phyloP scores from a whole-genome alignment of 23 red algal genomes.

The Gracilaria caudata region DNA sequence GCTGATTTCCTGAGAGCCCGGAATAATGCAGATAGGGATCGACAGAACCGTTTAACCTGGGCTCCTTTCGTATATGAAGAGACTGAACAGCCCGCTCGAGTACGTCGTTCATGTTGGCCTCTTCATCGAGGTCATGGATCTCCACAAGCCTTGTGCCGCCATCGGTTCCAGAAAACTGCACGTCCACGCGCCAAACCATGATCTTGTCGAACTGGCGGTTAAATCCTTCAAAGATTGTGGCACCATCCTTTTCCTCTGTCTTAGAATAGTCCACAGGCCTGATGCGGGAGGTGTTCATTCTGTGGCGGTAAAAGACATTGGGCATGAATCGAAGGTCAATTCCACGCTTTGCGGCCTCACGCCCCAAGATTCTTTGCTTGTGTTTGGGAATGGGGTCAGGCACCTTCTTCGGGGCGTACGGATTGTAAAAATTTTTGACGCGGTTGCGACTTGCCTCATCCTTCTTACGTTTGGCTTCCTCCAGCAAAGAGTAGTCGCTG shows the following conservation, averaged over 20 bases:
- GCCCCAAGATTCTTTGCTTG: slow-evolving; percentile 21
- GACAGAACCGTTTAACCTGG: slow-evolving; percentile 1
- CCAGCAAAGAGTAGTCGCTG: slow-evolving; percentile 53
- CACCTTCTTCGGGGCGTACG: background rate
- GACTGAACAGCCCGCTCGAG: slow-evolving; percentile 19
- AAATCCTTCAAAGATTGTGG: background rate
- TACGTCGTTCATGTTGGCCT: slow-evolving; percentile 21
- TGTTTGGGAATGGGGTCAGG: slow-evolving; percentile 23
- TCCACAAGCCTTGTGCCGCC: slow-evolving; percentile 19
- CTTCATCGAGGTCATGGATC: slow-evolving; percentile 22
- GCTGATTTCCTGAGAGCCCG: background rate
- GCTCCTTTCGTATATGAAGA: slow-evolving; percentile 20
- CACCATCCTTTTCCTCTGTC: background rate
- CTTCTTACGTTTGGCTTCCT: slow-evolving; percentile 29
- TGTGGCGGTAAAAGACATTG: slow-evolving; percentile 28
- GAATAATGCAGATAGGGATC: slow-evolving; percentile 20
- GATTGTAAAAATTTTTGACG: slow-evolving; percentile 21
- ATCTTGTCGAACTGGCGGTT: slow-evolving; percentile 16
- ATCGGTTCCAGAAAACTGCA: slow-evolving; percentile 31
- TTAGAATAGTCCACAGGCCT: slow-evolving; percentile 4
- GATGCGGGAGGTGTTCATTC: slow-evolving; percentile 9
- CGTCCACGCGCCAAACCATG: slow-evolving; percentile 28
- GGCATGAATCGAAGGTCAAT: slow-evolving; percentile 60
- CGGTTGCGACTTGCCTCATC: slow-evolving; percentile 31
- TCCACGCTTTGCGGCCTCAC: slow-evolving; percentile 47